These are phyloP conservation scores for Rhinocladiella similis DNA, from an alignment of 2,329 filamentous ascomycete species.

Conservation along the genomic window DNA sequence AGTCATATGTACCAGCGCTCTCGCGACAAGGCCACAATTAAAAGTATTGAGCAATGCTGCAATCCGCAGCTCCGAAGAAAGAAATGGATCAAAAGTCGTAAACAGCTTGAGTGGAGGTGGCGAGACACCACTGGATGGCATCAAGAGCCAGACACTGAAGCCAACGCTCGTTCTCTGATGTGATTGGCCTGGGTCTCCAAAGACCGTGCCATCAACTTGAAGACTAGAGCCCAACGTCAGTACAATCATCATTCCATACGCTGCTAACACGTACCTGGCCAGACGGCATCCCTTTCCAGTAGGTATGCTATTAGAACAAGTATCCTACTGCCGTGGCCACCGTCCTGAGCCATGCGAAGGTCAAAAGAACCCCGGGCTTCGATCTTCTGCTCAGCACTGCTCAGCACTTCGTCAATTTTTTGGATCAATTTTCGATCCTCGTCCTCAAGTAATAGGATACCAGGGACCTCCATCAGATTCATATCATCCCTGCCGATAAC, in stretches of 20 bases:
- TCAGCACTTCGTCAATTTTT: conserved; percentile 78
- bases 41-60: conserved; percentile 3
- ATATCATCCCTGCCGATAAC: conserved; percentile 81
- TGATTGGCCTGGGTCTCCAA: conserved; percentile 64
- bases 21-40: background rate
- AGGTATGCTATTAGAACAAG: conserved; percentile 81
- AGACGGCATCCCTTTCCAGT: conserved; percentile 84
- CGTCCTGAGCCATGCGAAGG: conserved; percentile 47
- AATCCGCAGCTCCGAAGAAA: background rate
- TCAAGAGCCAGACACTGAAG: conserved; percentile 37
- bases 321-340: conserved; percentile 81
- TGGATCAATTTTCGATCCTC: conserved; percentile 83
- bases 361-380: conserved; percentile 20
- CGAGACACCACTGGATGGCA: background rate
- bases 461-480: conserved; percentile 76
- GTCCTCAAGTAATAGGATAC: conserved; percentile 85
- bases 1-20: conserved; percentile 19
- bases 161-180: conserved; percentile 61
- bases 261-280: conserved; percentile 69
- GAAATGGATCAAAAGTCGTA: conserved; percentile 1
- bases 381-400: conserved; percentile 72
- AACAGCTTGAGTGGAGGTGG: background rate
- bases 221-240: conserved; percentile 49
- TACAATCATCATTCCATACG: background rate
- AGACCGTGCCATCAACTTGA: conserved; percentile 67